These are phyloP conservation scores for sunflower (Helianthus annuus) DNA, from an alignment of 129 eudicot species.

Conservation along the genomic window HanXRQr2.0-SUNRISE NC_035433.2:1849761-1850260, in stretches of 20 bases:
- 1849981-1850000: slow-evolving; percentile 22
- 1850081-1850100: not conserved
- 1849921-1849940: slow-evolving; percentile 11
- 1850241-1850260: too few species aligned
- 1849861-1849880: slow-evolving; percentile 25
- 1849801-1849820: slow-evolving; percentile 18
- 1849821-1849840: not conserved
- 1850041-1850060: too few species aligned
- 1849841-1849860: slow-evolving; percentile 17
- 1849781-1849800: slow-evolving; percentile 10
- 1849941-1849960: not conserved
- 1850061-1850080: not conserved
- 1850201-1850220: too few species aligned
- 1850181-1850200: too few species aligned
- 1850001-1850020: not conserved
- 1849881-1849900: slow-evolving; percentile 15
- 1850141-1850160: too few species aligned
- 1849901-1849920: slow-evolving; percentile 19
- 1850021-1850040: not conserved
- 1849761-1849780: slow-evolving; percentile 74
- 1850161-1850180: too few species aligned
- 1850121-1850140: too few species aligned
- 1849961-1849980: not conserved
- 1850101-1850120: too few species aligned
- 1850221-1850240: too few species aligned